Evolutionary conservation across 208 protist species (phyloP).

Genomic region (Spongospora subterranea): DNA sequence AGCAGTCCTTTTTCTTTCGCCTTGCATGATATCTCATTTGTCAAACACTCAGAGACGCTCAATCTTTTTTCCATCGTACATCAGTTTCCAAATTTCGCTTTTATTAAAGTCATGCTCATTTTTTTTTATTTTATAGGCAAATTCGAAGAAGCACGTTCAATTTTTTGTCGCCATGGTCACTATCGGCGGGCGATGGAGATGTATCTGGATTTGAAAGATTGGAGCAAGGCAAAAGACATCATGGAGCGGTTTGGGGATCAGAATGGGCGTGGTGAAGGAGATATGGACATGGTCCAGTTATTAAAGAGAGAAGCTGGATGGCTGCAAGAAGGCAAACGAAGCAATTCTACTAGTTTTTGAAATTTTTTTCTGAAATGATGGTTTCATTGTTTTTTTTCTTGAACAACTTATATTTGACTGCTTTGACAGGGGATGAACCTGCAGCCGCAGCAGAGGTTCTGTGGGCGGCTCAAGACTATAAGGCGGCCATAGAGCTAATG

Average conservation of each 20-base stretch:
- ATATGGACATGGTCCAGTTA: not conserved
- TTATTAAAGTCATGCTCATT: no score
- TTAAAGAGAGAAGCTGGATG: not conserved
- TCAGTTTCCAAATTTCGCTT: no score
- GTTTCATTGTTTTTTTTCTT: not conserved
- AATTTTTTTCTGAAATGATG: no score
- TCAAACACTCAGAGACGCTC: no score
- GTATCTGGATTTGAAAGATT: conserved; percentile 60
- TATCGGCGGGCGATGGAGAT: conserved; percentile 54
- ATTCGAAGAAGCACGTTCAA: conserved; percentile 19
- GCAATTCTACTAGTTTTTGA: no score
- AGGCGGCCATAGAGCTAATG: conserved; percentile 51
- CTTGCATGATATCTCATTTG: not conserved
- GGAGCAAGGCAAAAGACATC: conserved; percentile 22
- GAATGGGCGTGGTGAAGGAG: not conserved
- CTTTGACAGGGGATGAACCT: conserved; percentile 14
- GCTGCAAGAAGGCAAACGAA: conserved; percentile 17
- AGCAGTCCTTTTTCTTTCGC: not conserved
- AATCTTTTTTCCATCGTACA: no score
- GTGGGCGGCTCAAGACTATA: conserved; percentile 59
- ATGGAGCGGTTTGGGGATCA: conserved; percentile 26
- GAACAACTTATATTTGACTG: not conserved
- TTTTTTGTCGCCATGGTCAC: not conserved
- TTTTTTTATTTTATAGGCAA: no score
- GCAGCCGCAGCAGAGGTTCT: conserved; percentile 53